These are phyloP conservation scores for Oryza punctata DNA, from an alignment of 176 grass and related monocot genomes.

Conservation along the genomic window DNA sequence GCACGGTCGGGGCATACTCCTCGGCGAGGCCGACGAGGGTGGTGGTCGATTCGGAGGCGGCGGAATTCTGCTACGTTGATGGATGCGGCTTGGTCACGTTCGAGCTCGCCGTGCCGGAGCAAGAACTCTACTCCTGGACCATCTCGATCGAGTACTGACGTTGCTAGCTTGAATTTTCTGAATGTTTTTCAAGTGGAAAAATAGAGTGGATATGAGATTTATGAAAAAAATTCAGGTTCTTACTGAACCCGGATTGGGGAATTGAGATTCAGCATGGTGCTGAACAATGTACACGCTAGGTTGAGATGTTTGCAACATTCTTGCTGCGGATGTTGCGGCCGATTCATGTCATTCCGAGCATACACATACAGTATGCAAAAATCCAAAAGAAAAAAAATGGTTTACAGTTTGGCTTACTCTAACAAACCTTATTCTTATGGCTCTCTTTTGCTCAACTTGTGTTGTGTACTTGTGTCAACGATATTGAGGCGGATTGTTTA, in stretches of 20 bases:
- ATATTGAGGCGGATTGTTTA: too few relatives aligned
- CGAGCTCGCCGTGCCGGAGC: conserved; percentile 40
- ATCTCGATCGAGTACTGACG: conserved; percentile 49
- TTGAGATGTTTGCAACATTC: background rate
- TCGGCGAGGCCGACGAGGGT: conserved; percentile 50
- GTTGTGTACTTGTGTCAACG: too few relatives aligned
- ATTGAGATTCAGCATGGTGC: background rate
- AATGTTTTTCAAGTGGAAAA: background rate
- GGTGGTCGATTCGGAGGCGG: conserved; percentile 32
- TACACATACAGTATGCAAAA: background rate
- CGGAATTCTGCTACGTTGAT: conserved; percentile 54
- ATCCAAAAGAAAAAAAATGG: background rate
- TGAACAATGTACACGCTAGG: background rate
- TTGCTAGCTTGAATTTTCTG: background rate
- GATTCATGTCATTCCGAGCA: background rate
- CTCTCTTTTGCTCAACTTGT: background rate
- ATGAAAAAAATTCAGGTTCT: background rate
- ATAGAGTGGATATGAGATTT: background rate
- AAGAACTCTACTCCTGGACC: conserved; percentile 56
- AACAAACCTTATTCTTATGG: background rate
- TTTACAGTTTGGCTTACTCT: background rate
- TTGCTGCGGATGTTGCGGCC: background rate
- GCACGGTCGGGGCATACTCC: conserved; percentile 57
- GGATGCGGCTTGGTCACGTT: conserved; percentile 44
- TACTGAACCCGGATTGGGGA: background rate